Conservation (phyloP, 2,329 filamentous ascomycete genomes). For the Parastagonospora avenae region DNA sequence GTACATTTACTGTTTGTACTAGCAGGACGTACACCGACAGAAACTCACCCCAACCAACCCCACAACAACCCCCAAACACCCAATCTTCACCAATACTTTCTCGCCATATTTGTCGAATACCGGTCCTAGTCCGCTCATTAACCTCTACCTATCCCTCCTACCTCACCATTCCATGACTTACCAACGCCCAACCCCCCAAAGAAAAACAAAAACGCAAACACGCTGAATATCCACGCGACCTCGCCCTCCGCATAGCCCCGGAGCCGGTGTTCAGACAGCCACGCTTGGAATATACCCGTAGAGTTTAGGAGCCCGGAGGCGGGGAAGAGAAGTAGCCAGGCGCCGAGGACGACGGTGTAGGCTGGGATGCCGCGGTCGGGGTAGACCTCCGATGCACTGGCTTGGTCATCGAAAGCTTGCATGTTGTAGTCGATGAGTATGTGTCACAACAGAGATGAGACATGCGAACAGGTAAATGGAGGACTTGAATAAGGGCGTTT, state of each 20-base stretch:
- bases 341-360: constrained; percentile 36
- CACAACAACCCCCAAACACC: not conserved
- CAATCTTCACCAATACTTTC: not conserved
- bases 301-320: constrained; percentile 37
- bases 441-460: not conserved
- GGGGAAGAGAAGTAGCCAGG: constrained; percentile 30
- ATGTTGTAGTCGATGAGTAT: no score
- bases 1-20: not conserved
- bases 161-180: no score
- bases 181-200: constrained; percentile 62
- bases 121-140: not conserved
- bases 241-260: constrained; percentile 65
- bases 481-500: not conserved
- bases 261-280: constrained; percentile 73
- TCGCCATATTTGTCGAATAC: constrained; percentile 7
- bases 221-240: constrained; percentile 81
- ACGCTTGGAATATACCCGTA: constrained; percentile 76
- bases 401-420: not conserved
- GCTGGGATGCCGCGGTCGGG: constrained; percentile 34
- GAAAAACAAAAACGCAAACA: constrained; percentile 79
- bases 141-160: no score
- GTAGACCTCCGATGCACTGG: constrained; percentile 8
- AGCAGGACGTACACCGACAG: not conserved
- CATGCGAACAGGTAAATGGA: not conserved
- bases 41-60: constrained; percentile 1